phyloP scores from a whole-genome alignment of 257 asterid species.

The Hygrophila difformis region DNA sequence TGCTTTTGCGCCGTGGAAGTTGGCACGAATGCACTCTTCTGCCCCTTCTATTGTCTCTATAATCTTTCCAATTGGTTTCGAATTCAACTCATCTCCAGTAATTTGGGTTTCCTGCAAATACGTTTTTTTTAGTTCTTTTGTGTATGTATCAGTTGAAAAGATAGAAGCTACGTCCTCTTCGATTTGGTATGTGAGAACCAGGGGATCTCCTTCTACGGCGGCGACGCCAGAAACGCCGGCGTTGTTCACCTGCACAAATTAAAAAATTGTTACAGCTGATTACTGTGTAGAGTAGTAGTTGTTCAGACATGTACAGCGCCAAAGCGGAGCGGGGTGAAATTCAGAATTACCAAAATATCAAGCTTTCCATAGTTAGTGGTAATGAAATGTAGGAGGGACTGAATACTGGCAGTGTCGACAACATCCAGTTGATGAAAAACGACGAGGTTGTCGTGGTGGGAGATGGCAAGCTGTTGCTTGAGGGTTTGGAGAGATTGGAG shows the following conservation, averaged over 20 bases:
- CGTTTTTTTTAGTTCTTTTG: too few relatives aligned
- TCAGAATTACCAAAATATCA: slow-evolving; percentile 47
- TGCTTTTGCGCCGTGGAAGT: slow-evolving; percentile 34
- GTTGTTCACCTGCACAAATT: slow-evolving; percentile 44
- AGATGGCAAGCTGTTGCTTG: slow-evolving; percentile 13
- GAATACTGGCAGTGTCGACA: slow-evolving; percentile 20
- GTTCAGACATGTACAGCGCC: too few relatives aligned
- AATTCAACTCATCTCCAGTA: slow-evolving; percentile 17
- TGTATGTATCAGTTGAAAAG: background rate
- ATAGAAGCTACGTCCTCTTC: background rate
- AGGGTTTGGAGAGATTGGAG: slow-evolving; percentile 33
- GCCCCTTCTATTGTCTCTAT: slow-evolving; percentile 22
- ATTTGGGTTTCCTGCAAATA: too few relatives aligned
- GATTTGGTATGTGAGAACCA: slow-evolving; percentile 6
- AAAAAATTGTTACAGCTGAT: too few relatives aligned
- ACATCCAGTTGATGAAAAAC: slow-evolving; percentile 42
- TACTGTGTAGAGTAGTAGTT: too few relatives aligned
- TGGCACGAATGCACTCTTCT: slow-evolving; percentile 29
- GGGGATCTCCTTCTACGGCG: slow-evolving; percentile 19
- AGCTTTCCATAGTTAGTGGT: slow-evolving; percentile 23
- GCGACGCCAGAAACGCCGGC: slow-evolving; percentile 33
- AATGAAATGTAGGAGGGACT: slow-evolving; percentile 25
- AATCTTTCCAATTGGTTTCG: slow-evolving; percentile 18
- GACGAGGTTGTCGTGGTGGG: slow-evolving; percentile 16
- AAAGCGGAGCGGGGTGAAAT: too few relatives aligned